Conservation (phyloP, 257 asterid species). For the Solanum medicagineum region DNA sequence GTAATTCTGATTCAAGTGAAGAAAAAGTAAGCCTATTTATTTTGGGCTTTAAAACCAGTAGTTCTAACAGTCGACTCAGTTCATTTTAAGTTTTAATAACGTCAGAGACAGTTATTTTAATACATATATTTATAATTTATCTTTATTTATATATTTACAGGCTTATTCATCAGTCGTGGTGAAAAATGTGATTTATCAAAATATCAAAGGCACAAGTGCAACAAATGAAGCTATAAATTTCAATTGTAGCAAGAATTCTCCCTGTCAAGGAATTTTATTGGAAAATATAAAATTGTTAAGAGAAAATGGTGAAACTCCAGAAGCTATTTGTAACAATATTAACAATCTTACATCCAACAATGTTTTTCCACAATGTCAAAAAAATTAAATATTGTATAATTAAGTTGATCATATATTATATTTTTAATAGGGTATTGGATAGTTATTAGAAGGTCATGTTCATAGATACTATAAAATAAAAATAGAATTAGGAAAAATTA, state of each 20-base stretch:
- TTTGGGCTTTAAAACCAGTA: too few species aligned
- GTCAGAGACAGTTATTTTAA: too few species aligned
- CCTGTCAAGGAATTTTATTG: conserved; percentile 35
- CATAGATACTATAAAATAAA: not conserved
- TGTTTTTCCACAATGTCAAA: not conserved
- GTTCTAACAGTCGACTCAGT: too few species aligned
- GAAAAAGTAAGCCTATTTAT: too few species aligned
- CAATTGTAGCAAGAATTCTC: conserved; percentile 42
- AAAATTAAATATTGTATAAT: not conserved
- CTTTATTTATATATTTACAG: not conserved
- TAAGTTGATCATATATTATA: not conserved
- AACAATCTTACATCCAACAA: not conserved
- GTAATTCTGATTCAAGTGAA: too few species aligned
- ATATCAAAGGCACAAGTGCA: conserved; percentile 49
- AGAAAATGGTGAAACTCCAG: not conserved
- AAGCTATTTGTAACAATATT: not conserved
- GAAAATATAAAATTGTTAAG: conserved; percentile 26
- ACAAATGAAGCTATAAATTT: conserved; percentile 40
- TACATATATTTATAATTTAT: not conserved
- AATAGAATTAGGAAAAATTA: not conserved
- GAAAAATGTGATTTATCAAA: conserved; percentile 38
- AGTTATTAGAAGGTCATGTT: not conserved
- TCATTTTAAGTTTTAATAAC: too few species aligned
- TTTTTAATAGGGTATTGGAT: not conserved
- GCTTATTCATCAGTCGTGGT: conserved; percentile 34